Evolutionary conservation across 2,329 filamentous ascomycete genomes (phyloP).

Genomic region (Fusarium sp.): DNA sequence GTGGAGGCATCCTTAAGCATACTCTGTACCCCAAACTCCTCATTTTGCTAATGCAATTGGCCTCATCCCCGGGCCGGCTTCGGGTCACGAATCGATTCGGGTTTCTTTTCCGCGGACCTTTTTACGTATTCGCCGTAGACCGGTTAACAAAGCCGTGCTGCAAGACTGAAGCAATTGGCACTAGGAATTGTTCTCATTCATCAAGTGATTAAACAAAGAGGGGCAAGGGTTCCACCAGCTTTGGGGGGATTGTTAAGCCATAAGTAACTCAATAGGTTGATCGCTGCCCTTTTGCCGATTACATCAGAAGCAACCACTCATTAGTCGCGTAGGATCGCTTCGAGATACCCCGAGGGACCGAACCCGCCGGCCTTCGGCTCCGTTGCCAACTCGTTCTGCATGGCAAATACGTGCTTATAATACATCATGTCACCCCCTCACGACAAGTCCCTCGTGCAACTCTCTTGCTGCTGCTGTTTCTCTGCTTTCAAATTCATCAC

Average conservation of each 20-base stretch:
- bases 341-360: slow-evolving; percentile 39
- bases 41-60: not conserved
- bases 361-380: slow-evolving; percentile 26
- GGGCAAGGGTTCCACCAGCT: slow-evolving; percentile 16
- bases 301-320: slow-evolving; percentile 9
- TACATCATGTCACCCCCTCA: slow-evolving; percentile 34
- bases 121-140: not conserved
- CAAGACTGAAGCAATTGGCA: not conserved
- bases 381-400: not conserved
- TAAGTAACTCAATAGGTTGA: slow-evolving; percentile 22
- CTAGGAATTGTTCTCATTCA: not conserved
- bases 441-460: not conserved
- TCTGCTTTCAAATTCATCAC: not conserved
- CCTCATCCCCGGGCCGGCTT: not conserved
- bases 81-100: not conserved
- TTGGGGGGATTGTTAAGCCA: slow-evolving; percentile 6
- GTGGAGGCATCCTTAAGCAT: not conserved
- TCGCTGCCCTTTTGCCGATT: slow-evolving; percentile 14
- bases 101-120: not conserved
- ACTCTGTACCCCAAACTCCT: not conserved
- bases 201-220: not conserved
- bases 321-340: slow-evolving; percentile 27
- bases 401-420: slow-evolving; percentile 32
- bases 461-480: not conserved
- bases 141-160: not conserved